Conservation (phyloP, 2,329 filamentous ascomycete genomes). For the Diaporthe humulicola region DNA sequence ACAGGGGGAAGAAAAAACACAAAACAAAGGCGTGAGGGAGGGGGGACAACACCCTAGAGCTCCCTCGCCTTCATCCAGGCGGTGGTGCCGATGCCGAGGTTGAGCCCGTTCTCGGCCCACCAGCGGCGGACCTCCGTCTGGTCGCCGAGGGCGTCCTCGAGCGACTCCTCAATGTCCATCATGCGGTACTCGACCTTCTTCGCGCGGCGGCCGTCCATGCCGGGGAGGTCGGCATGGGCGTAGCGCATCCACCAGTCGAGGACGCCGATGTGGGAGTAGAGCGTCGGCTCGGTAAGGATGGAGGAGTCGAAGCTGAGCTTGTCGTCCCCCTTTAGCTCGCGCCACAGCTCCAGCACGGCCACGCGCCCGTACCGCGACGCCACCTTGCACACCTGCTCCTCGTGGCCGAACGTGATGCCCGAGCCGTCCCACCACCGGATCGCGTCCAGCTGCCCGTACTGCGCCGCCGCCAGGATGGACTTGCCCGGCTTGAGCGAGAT, state of each 20-base stretch:
- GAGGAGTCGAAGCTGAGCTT: conserved; percentile 53
- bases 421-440: conserved; percentile 91
- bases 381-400: conserved; percentile 85
- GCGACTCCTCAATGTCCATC: conserved; percentile 93
- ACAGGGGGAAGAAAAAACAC: background rate
- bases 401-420: conserved; percentile 82
- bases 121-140: conserved; percentile 80
- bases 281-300: conserved; percentile 83
- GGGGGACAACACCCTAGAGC: conserved; percentile 56
- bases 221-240: conserved; percentile 66
- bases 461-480: conserved; percentile 84
- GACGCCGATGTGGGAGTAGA: conserved; percentile 85
- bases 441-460: conserved; percentile 82
- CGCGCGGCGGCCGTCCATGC: conserved; percentile 67
- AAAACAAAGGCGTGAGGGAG: too few relatives aligned
- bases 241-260: conserved; percentile 93
- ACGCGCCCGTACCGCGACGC: conserved; percentile 89
- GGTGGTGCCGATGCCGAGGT: conserved; percentile 83
- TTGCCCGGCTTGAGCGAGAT: conserved; percentile 83
- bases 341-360: conserved; percentile 86
- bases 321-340: conserved; percentile 75
- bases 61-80: conserved; percentile 91
- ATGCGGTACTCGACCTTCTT: conserved; percentile 92
- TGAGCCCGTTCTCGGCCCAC: conserved; percentile 90
- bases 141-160: conserved; percentile 86